Evolutionary conservation across 495 filamentous ascomycete genomes (phyloP), one percentile per base, ranked within the genome.

Genomic region (Delitschia confertaspora): DNA sequence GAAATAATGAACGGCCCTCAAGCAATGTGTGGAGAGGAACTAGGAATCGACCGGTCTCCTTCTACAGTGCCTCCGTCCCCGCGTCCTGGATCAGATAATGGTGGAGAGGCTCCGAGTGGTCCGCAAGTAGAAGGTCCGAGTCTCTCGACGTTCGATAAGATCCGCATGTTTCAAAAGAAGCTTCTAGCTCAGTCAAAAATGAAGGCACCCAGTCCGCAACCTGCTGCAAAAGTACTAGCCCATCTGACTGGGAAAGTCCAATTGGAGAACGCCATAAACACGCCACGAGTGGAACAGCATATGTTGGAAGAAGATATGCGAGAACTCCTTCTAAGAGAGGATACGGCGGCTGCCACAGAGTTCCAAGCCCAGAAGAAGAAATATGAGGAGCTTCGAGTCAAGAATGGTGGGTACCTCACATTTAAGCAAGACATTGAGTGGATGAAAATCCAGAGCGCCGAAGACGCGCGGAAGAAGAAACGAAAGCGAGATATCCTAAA

Each of bases 401-500:
- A 36, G 21, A 43, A 52, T 22, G 31, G 35, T 2, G 38, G 48
- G 8, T 6, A 32, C 0, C 20, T 52, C 0, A 36, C n/a, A 8
- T 43, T 52, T 25, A n/a, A 18, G 8, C 26, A 51, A 29, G 47
- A 51, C 4, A 35, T 56, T 30, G 53, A 51, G 17, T 56, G 42
- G 42, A 45, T 51, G 42, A 47, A 33, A 22, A 33, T 49, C 19
- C 25, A 48, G 26, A 20, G 11, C 5, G 44, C 32, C 8, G 48
- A 56, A 18, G 33, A 45, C 13, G 39, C 35, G 11, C 49, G 50
- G 5, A 8, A 32, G 29, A 42, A 43, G 33, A 57, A 57, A 32
- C 22, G 45, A 2, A 36, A 57, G 20, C 36, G 31, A 0, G 52
- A 52, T 24, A 7, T 14, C 16, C 20, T 23, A 10, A 27, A 35